phyloP scores from a whole-genome alignment of 768 basidiomycete species.

The Dentipellis fragilis region DNA sequence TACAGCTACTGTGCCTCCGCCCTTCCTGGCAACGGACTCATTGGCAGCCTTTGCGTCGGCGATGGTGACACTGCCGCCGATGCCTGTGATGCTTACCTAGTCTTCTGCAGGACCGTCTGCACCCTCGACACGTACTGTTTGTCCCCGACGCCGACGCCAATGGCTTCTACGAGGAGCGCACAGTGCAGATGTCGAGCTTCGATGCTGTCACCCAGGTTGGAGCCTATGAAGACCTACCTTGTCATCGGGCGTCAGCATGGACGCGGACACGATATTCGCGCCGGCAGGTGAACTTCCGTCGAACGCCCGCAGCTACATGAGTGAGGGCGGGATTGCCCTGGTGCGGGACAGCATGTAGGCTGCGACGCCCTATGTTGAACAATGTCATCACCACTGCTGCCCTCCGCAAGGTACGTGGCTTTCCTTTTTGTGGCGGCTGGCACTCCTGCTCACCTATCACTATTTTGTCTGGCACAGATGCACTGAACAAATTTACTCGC shows the following conservation, averaged over 20 bases:
- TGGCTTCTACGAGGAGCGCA: conserved; percentile 12
- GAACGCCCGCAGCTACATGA: background rate
- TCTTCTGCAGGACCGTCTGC: background rate
- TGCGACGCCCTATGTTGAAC: conserved; percentile 54
- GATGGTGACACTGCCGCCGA: background rate
- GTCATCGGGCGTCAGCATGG: background rate
- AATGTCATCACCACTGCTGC: conserved; percentile 75
- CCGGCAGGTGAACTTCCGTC: conserved; percentile 7
- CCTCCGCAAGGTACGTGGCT: conserved; percentile 54
- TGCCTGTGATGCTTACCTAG: background rate
- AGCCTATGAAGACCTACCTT: conserved; percentile 6
- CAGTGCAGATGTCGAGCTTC: conserved; percentile 10
- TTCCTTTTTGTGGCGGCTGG: conserved; percentile 3
- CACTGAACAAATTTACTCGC: background rate
- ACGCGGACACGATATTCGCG: conserved; percentile 10
- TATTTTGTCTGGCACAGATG: background rate
- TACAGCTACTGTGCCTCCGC: background rate
- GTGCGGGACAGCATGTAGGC: conserved; percentile 12
- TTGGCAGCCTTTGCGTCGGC: background rate
- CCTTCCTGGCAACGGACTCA: background rate
- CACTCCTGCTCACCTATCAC: background rate
- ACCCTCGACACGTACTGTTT: conserved; percentile 3
- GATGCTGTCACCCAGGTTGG: background rate
- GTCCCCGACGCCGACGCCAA: conserved; percentile 15
- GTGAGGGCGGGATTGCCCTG: conserved; percentile 11